Evolutionary conservation across 495 filamentous ascomycete species (phyloP).

Genomic region (Aspergillus bridgeri): DNA sequence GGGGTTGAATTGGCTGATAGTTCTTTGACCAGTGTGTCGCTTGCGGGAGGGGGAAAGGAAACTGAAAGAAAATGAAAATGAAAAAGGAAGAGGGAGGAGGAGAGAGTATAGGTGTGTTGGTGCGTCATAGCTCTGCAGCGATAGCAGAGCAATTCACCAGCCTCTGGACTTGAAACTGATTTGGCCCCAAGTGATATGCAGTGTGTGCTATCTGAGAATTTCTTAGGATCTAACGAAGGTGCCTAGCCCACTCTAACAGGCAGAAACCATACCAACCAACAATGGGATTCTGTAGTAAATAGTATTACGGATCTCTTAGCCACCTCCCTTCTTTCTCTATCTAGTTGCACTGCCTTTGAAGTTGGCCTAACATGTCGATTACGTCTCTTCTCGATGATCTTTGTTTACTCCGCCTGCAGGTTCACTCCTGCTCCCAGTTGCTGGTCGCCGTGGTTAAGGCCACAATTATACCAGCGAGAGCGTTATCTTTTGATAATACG

Average conservation of each 20-base stretch:
- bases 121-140: too few species aligned
- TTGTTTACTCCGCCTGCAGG: neutral
- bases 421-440: too few species aligned
- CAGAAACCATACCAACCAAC: neutral
- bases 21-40: neutral
- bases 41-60: too few species aligned
- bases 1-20: neutral
- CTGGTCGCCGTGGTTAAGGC: too few species aligned
- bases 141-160: neutral
- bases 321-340: too few species aligned
- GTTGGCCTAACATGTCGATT: neutral
- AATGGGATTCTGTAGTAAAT: too few species aligned
- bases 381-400: neutral
- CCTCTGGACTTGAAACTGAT: neutral
- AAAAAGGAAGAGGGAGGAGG: too few species aligned
- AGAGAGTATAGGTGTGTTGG: too few species aligned
- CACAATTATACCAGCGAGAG: too few species aligned
- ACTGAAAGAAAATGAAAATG: too few species aligned
- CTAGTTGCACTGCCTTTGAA: neutral
- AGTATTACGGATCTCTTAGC: too few species aligned
- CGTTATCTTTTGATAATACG: too few species aligned
- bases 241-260: neutral
- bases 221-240: neutral
- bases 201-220: neutral
- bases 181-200: neutral